A percentile compares a stretch with the other conserved stretches of the same genome.
Evolutionary conservation across 78 protist genomes (phyloP).

Genomic region (Tieghemostelium lacteum): DNA sequence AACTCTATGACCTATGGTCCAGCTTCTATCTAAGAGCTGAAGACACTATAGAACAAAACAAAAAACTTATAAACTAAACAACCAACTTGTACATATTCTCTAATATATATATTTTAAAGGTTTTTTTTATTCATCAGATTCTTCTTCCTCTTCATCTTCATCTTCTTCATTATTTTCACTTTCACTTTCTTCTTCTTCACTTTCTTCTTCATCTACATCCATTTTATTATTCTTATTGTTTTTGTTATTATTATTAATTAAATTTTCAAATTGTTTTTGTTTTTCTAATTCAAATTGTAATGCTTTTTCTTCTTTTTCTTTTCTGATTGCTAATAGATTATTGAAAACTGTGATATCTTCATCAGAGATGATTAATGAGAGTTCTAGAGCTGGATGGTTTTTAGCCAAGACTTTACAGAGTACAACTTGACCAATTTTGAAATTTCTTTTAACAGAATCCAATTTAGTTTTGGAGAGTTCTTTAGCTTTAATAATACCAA

Average conservation of each 20-base stretch:
- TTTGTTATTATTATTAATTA: too few species aligned
- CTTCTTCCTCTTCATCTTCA: neutral
- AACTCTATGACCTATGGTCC: too few species aligned
- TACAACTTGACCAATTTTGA: conserved; percentile 28
- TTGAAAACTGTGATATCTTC: neutral
- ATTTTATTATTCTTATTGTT: neutral
- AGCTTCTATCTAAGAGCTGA: too few species aligned
- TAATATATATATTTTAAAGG: too few species aligned
- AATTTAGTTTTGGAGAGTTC: neutral
- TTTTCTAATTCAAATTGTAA: neutral
- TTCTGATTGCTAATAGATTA: neutral
- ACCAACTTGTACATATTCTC: too few species aligned
- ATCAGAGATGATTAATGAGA: neutral
- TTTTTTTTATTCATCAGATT: too few species aligned
- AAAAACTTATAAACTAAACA: too few species aligned
- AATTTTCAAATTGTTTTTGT: neutral
- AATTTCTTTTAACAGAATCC: conserved; percentile 7
- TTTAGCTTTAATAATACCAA: conserved; percentile 38
- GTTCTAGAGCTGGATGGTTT: neutral
- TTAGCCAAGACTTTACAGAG: neutral
- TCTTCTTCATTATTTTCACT: neutral
- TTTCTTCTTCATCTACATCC: neutral
- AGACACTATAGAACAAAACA: too few species aligned
- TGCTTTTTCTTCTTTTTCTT: neutral
- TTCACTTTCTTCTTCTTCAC: neutral